Evolutionary conservation across 2,329 filamentous ascomycete genomes (phyloP).

Genomic region (Arachnopeziza araneosa): DNA sequence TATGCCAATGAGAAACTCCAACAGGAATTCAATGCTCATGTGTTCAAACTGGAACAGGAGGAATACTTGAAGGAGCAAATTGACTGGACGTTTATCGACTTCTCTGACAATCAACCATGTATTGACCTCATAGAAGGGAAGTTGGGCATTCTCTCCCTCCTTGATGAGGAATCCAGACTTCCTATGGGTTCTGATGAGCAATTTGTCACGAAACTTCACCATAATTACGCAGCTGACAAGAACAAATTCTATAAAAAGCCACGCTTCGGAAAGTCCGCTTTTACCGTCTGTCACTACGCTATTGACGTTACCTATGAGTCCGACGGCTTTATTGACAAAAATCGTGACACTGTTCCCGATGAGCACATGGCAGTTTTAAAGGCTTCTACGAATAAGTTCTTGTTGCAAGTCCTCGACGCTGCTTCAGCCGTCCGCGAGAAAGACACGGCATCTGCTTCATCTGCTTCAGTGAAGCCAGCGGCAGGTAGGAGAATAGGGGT

Average conservation of each 20-base stretch:
- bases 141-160: constrained; percentile 81
- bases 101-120: constrained; percentile 98
- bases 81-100: constrained; percentile 99
- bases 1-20: constrained; percentile 99
- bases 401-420: constrained; percentile 77
- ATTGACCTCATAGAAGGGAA: constrained; percentile 98
- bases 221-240: constrained; percentile 86
- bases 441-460: constrained; percentile 60
- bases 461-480: constrained; percentile 71
- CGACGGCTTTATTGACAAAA: constrained; percentile 99
- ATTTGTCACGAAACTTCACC: constrained; percentile 92
- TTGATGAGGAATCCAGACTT: constrained; percentile 93
- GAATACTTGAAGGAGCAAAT: constrained; percentile 96
- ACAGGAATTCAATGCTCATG: constrained; percentile 98
- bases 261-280: constrained; percentile 91
- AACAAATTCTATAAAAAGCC: constrained; percentile 99
- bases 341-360: constrained; percentile 95
- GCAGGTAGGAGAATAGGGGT: constrained; percentile 83
- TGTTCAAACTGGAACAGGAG: constrained; percentile 98
- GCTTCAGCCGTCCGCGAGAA: constrained; percentile 87
- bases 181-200: constrained; percentile 97
- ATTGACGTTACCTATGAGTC: constrained; percentile 98
- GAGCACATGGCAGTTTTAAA: constrained; percentile 94
- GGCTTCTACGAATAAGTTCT: constrained; percentile 77
- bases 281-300: constrained; percentile 98